These are phyloP conservation scores for Schizosaccharomyces cryophilus DNA, from an alignment of 805 yeast species.

Conservation along the genomic window DNA sequence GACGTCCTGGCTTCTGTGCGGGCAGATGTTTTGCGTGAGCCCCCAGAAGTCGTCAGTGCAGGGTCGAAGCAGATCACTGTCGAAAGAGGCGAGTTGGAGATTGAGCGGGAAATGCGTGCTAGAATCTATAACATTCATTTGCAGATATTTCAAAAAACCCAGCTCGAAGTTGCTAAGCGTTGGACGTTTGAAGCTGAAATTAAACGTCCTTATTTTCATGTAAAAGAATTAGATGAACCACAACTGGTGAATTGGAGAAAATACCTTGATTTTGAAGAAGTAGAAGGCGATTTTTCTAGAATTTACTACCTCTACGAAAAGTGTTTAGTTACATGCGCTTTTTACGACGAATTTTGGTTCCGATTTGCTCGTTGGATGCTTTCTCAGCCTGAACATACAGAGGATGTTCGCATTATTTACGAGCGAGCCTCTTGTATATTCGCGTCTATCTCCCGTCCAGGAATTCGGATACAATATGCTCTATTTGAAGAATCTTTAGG, in stretches of 20 bases:
- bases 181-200: slow-evolving; percentile 56
- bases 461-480: slow-evolving; percentile 14
- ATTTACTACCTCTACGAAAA: slow-evolving; percentile 39
- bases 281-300: slow-evolving; percentile 11
- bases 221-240: slow-evolving; percentile 21
- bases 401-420: slow-evolving; percentile 22
- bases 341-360: slow-evolving; percentile 39
- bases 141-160: slow-evolving; percentile 23
- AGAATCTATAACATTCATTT: slow-evolving; percentile 23
- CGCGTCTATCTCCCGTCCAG: slow-evolving; percentile 12
- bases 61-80: slow-evolving; percentile 4
- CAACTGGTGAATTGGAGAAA: slow-evolving; percentile 31
- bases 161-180: slow-evolving; percentile 27
- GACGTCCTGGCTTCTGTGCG: slow-evolving; percentile 1
- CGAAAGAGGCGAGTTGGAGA: slow-evolving; percentile 11
- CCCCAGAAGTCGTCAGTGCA: slow-evolving; percentile 9
- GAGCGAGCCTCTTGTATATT: slow-evolving; percentile 22
- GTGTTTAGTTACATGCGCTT: slow-evolving; percentile 44
- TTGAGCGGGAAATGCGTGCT: slow-evolving; percentile 19
- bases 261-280: slow-evolving; percentile 34
- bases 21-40: neutral
- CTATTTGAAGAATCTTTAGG: slow-evolving; percentile 12
- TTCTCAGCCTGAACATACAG: slow-evolving; percentile 10
- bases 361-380: slow-evolving; percentile 34
- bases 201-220: slow-evolving; percentile 30